Conservation (phyloP, 192 early-diverging fungal species). For the Entophlyctis helioformis region DNA sequence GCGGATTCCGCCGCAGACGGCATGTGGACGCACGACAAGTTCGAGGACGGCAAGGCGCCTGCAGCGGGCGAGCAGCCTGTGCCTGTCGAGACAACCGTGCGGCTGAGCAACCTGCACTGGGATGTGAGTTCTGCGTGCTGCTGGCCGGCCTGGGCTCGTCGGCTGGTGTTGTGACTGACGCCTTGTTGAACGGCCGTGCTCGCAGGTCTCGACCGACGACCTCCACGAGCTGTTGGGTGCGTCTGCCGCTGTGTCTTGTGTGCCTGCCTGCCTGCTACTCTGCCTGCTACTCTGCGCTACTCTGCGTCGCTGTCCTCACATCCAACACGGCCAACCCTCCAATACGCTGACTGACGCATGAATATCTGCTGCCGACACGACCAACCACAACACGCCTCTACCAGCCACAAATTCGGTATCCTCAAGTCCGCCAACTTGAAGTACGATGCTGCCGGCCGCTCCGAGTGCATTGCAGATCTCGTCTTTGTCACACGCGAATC, state of each 20-base stretch:
- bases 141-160: not conserved
- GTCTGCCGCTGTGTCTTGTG: conserved; percentile 7
- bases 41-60: not conserved
- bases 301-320: too few relatives aligned
- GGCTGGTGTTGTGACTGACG: not conserved
- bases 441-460: conserved; percentile 13
- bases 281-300: too few relatives aligned
- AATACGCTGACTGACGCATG: too few relatives aligned
- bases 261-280: not conserved
- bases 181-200: not conserved
- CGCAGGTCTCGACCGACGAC: conserved; percentile 11
- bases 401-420: not conserved
- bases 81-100: not conserved
- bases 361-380: too few relatives aligned
- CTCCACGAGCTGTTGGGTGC: conserved; percentile 13
- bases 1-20: too few relatives aligned
- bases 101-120: conserved; percentile 16
- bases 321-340: too few relatives aligned
- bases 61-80: not conserved
- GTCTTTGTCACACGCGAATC: not conserved
- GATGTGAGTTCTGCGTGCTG: too few relatives aligned
- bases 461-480: conserved; percentile 4
- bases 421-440: conserved; percentile 4
- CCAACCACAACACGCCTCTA: too few relatives aligned
- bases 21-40: conserved; percentile 11